These are phyloP conservation scores for Zygosaccharomyces pseudorouxii DNA, from an alignment of 805 yeast genomes.

Conservation along the genomic window DNA sequence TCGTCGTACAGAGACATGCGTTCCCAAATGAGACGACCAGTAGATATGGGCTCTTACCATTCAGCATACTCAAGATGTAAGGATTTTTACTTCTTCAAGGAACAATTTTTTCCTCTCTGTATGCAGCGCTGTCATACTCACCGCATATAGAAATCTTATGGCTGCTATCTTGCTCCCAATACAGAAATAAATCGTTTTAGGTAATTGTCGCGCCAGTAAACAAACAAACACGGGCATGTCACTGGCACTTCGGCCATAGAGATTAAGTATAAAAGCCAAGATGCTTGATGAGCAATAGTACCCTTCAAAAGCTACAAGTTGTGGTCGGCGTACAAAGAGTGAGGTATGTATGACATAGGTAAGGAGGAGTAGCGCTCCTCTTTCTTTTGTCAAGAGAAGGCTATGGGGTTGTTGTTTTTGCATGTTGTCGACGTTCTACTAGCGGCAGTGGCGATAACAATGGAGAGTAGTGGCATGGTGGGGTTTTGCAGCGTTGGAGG, in stretches of 20 bases:
- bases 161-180: conserved; percentile 4
- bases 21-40: neutral
- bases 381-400: neutral
- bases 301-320: neutral
- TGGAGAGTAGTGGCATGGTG: no score
- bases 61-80: neutral
- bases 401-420: neutral
- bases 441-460: no score
- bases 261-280: neutral
- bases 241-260: neutral
- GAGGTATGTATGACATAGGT: neutral
- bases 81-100: neutral
- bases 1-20: neutral
- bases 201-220: conserved; percentile 3
- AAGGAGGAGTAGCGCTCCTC: neutral
- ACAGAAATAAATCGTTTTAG: neutral
- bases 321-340: neutral
- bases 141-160: conserved; percentile 3
- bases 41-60: no score
- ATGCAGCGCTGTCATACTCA: no score
- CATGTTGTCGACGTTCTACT: no score
- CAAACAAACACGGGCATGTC: conserved; percentile 2
- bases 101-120: neutral
- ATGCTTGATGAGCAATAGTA: neutral
- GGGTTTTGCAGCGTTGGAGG: no score